Evolutionary conservation across 2,329 filamentous ascomycete genomes (phyloP).

Genomic region (Tympanopsis confertula): DNA sequence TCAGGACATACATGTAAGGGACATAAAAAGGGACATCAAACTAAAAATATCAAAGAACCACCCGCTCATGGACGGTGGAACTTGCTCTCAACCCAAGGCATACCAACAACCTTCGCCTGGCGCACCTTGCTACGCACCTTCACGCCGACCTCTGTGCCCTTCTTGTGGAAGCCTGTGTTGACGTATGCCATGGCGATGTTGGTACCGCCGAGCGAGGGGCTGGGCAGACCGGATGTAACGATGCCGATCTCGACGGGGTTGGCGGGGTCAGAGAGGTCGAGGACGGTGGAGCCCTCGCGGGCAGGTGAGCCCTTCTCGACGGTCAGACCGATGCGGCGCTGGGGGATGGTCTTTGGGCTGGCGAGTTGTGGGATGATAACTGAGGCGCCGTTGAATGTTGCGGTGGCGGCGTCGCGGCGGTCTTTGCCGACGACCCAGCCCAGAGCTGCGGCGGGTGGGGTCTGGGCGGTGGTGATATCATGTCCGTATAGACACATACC

Average conservation of each 20-base stretch:
- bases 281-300: slow-evolving; percentile 49
- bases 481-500: slow-evolving; percentile 64
- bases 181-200: slow-evolving; percentile 34
- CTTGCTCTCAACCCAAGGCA: slow-evolving; percentile 61
- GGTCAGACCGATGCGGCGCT: slow-evolving; percentile 47
- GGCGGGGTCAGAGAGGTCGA: slow-evolving; percentile 23
- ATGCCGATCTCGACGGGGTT: slow-evolving; percentile 42
- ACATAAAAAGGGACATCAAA: background rate
- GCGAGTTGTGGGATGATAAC: slow-evolving; percentile 39
- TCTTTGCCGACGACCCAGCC: slow-evolving; percentile 54
- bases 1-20: too few species aligned
- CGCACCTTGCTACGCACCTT: slow-evolving; percentile 55
- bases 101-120: slow-evolving; percentile 54
- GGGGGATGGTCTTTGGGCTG: slow-evolving; percentile 23
- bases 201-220: slow-evolving; percentile 36
- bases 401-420: slow-evolving; percentile 25
- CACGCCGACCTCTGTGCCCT: slow-evolving; percentile 54
- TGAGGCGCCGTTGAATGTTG: slow-evolving; percentile 46
- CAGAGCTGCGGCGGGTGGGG: slow-evolving; percentile 48
- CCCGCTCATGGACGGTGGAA: slow-evolving; percentile 29
- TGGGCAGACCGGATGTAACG: slow-evolving; percentile 53
- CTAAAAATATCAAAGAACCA: too few species aligned
- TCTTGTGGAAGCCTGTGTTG: slow-evolving; percentile 55
- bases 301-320: slow-evolving; percentile 51
- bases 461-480: slow-evolving; percentile 52